Base-by-base conservation (phyloP, 768 basidiomycete species). In the Kwoniella bestiolae region DNA sequence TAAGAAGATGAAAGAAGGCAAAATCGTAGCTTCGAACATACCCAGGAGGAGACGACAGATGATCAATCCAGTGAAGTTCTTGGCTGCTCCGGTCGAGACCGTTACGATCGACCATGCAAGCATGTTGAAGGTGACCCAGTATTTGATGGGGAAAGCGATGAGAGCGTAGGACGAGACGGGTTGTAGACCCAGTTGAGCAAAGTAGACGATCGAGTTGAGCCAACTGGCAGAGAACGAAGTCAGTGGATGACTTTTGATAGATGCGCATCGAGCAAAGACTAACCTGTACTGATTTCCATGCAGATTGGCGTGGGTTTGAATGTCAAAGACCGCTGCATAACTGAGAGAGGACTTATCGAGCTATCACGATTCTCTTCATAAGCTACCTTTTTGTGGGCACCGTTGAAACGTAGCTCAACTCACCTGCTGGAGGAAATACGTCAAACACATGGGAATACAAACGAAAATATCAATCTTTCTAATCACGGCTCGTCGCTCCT, bases 271-370 rank as follows among this genome's bases (percentile, higher is more conserved):
- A 26, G 14, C 21, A 51, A 3, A 3, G 25, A 57, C 80, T 84
- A 83, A 85, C 63, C 83, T 83, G 71, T 85, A 85, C 65, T 85
- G 83, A 2, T 77, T 73, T 1, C 84, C 84, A n/a, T 66, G 59
- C 14, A 80, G 72, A 46, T 63, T 28, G 32, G 75, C 63, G 16
- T 64, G 66, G 18, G 75, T 52, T 18, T 83, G 82, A 23, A 85
- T 81, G 28, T 82, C 80, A 70, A 85, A 86, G 14, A 85, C 84
- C 14, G 85, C 84, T 0, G 85, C 83, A 63, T 85, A 85, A 23
- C 83, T 84, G 35, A 86, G 75, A 0, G 84, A 83, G 2, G 83
- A 84, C 81, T 86, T 75, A 56, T 75, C 73, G 29, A 75, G 56
- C 60, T 73, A 35, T 50, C 14, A 55, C 23, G 34, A 12, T 35